phyloP scores from a whole-genome alignment of 2,329 filamentous ascomycete genomes.

The Fusarium siculi region DNA sequence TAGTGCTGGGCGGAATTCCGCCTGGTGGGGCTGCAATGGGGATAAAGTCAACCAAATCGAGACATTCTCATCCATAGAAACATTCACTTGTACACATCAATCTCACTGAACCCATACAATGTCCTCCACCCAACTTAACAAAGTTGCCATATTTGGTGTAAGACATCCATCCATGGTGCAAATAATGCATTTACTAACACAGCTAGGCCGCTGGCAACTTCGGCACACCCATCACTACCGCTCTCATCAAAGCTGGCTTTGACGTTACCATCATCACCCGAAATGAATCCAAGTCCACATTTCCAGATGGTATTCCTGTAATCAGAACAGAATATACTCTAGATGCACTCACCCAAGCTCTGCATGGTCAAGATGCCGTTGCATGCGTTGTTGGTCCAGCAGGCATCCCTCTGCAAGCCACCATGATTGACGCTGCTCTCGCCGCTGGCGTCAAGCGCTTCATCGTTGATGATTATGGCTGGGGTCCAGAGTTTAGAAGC shows the following conservation, averaged over 20 bases:
- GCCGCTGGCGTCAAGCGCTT: conserved; percentile 28
- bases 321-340: conserved; percentile 3
- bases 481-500: conserved; percentile 22
- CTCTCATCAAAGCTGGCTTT: conserved; percentile 21
- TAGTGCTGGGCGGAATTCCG: conserved; percentile 22
- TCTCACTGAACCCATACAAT: conserved; percentile 4
- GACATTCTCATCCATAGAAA: neutral
- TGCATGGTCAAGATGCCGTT: conserved; percentile 19
- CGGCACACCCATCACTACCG: conserved; percentile 28
- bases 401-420: conserved; percentile 15
- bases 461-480: conserved; percentile 28
- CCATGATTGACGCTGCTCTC: conserved; percentile 29
- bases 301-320: conserved; percentile 2
- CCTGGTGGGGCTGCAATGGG: conserved; percentile 2
- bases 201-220: conserved; percentile 33
- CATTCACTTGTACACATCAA: conserved; percentile 11
- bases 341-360: neutral
- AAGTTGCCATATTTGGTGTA: conserved; percentile 30
- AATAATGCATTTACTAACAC: neutral
- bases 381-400: conserved; percentile 24
- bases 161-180: accelerated
- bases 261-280: conserved; percentile 26
- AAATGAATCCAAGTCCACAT: conserved; percentile 24
- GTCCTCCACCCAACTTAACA: neutral
- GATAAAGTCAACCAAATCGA: conserved; percentile 18